A percentile compares a stretch with the other conserved stretches of the same genome.
Evolutionary conservation across 495 filamentous ascomycete species (phyloP).

Genomic region (Aspergillus sparsus): DNA sequence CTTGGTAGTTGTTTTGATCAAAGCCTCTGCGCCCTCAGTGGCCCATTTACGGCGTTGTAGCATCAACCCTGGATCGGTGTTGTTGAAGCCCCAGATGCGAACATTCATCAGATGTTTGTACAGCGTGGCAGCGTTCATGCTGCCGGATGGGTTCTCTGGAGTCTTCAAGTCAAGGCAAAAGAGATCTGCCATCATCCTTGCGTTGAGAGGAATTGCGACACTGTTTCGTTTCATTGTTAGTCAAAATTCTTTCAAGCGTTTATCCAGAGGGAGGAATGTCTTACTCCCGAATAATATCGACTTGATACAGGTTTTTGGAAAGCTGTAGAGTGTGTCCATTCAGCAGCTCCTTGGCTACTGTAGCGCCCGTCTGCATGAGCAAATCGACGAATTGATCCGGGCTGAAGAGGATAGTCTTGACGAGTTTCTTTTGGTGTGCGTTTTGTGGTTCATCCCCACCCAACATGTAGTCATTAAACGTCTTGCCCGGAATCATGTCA

Average conservation of each 20-base stretch:
- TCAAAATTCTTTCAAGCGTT: neutral
- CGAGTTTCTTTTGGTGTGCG: conserved; percentile 15
- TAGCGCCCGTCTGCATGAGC: neutral
- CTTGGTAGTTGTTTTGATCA: neutral
- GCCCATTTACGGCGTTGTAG: neutral
- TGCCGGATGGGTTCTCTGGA: neutral
- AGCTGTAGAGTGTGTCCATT: neutral
- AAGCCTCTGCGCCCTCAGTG: neutral
- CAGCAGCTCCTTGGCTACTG: neutral
- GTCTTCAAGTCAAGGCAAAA: conserved; percentile 1
- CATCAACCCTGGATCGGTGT: neutral
- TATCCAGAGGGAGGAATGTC: neutral
- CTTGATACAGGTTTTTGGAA: neutral
- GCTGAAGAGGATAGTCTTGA: conserved; percentile 17
- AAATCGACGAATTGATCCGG: conserved; percentile 10
- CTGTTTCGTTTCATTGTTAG: neutral
- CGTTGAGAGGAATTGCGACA: conserved; percentile 1
- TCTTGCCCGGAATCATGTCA: conserved; percentile 19
- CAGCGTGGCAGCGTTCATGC: neutral
- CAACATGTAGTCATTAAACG: conserved; percentile 18
- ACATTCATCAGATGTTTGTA: neutral
- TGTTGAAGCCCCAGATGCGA: conserved; percentile 7
- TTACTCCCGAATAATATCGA: neutral
- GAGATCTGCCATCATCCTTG: neutral
- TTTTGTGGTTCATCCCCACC: conserved; percentile 16